Evolutionary conservation across 139 green algal species (phyloP).

Genomic region (Haematococcus sp.): DNA sequence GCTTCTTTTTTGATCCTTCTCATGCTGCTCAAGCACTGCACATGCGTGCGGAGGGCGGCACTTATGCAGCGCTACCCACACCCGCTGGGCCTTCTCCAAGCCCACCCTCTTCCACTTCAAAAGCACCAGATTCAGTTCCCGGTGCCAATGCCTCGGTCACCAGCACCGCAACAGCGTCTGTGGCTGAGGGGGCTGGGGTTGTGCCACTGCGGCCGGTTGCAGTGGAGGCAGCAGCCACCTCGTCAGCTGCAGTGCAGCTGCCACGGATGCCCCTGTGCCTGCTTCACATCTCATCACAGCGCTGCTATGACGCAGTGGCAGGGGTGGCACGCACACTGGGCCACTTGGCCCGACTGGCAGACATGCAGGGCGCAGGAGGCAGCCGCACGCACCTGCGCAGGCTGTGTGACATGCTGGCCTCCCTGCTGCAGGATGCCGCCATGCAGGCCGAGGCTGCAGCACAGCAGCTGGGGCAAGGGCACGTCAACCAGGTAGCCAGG

Average conservation of each 20-base stretch:
- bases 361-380: background rate
- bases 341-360: conserved; percentile 26
- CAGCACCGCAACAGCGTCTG: background rate
- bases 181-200: background rate
- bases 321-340: conserved; percentile 40
- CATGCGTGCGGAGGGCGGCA: conserved; percentile 6
- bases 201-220: background rate
- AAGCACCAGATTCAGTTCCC: no score
- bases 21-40: conserved; percentile 44
- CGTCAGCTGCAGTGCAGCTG: conserved; percentile 37
- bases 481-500: background rate
- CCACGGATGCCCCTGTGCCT: conserved; percentile 67
- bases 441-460: conserved; percentile 10
- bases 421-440: conserved; percentile 6
- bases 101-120: background rate
- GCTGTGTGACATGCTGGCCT: conserved; percentile 36
- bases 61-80: background rate
- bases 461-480: background rate
- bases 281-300: conserved; percentile 35
- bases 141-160: no score
- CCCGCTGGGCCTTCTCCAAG: background rate
- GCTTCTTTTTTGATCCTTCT: conserved; percentile 52
- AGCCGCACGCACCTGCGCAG: conserved; percentile 22
- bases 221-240: no score
- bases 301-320: conserved; percentile 59